Evolutionary conservation across 768 basidiomycete genomes (phyloP), one percentile per base, ranked within the genome.

Genomic region (Omphalotus guepiniiformis): DNA sequence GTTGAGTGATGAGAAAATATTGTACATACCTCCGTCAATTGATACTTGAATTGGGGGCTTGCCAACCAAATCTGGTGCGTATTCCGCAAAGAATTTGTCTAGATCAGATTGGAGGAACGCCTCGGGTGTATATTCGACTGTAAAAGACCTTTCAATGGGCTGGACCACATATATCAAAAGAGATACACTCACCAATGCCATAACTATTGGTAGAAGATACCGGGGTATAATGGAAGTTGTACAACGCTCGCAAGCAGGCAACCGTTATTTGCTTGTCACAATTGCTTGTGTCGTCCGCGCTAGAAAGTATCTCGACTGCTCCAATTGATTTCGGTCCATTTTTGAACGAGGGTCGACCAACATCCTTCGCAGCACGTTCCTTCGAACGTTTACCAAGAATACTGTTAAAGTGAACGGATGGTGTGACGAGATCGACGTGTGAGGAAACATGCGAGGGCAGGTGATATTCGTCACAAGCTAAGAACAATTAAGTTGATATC

Each of bases 351-450:
- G n/a, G n/a, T n/a, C n/a, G n/a, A n/a, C n/a, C n/a, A n/a, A n/a
- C n/a, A n/a, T n/a, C n/a, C n/a, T n/a, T n/a, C n/a, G n/a, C n/a
- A n/a, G n/a, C n/a, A n/a, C n/a, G n/a, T n/a, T n/a, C n/a, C n/a
- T n/a, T n/a, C n/a, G n/a, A n/a, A n/a, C n/a, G n/a, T n/a, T n/a
- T n/a, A n/a, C n/a, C n/a, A n/a, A n/a, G n/a, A n/a, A 35, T 56
- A 56, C 47, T 52, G 51, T 61, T 54, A 51, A 74, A 75, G 42
- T 75, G 70, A 1, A 75, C 61, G 0, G 74, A 73, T 3, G 74
- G 74, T 3, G 57, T 72, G 21, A 75, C 67, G 38, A 76, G 59
- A 40, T 75, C 73, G 39, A 75, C 52, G 28, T 74, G 74, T 3
- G 53, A 47, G 4, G 11, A 48, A 7, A 76, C 38, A 41, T 71